Evolutionary conservation across 768 basidiomycete genomes (phyloP), one percentile per base, ranked within the genome.

Genomic region (Boletus rubroflammeus): DNA sequence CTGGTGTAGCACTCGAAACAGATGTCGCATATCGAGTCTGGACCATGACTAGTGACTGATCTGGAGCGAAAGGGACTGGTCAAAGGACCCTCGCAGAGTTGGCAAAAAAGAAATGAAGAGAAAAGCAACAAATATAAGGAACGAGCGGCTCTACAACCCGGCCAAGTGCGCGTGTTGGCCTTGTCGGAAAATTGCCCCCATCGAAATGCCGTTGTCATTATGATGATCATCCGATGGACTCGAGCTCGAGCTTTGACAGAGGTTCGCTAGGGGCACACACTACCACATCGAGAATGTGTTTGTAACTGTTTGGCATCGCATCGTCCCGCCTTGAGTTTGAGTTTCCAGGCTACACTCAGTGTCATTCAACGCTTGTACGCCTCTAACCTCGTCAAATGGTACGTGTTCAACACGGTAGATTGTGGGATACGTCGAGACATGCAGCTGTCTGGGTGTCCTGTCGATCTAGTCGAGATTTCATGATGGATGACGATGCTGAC

Each of bases 401-500:
- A 56, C 56, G 75, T 73, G 50, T 35, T 41, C 15, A n/a, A 6
- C 23, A 3, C 48, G 25, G 8, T 57, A 4, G 42, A 48, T 14
- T 2, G 10, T 36, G 7, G 35, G 36, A 56, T 21, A 28, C 23
- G 0, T 26, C 9, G n/a, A 40, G 19, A 47, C 25, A 13, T 21
- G 23, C 7, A 57, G 8, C 26, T 14, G 6, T 54, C 36, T 42
- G 19, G 0, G 7, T 58, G 35, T 61, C 34, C 10, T 7, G 43
- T 58, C 21, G 34, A 54, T 51, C 38, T 31, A 29, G 51, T 31
- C 6, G 10, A 23, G 14, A 35, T 49, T 32, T 40, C 15, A 35
- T 15, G 75, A 55, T 84, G 85, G 84, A 86, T 86, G 69, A 67
- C 36, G 56, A 58, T 23, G 56, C 79, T 81, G 71, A 80, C 73